Evolutionary conservation across 1,284 basidiomycete species (phyloP), one percentile per base, ranked within the genome.

Genomic region (Cutaneotrichosporon sp.): DNA sequence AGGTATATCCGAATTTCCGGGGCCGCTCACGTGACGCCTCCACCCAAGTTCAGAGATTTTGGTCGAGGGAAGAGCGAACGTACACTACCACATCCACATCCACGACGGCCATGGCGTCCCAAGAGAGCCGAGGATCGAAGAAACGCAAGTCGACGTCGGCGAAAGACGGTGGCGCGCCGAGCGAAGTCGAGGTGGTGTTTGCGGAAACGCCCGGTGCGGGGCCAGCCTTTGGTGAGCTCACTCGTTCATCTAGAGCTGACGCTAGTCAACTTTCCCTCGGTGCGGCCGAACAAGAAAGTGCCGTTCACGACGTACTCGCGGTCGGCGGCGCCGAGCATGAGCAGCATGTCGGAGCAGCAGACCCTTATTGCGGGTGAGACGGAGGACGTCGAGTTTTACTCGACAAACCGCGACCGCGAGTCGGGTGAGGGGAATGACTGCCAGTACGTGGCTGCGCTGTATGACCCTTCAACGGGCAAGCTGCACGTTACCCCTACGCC

Each of bases 221-320:
- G 15, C 87, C 88, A 54, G 80, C 85, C 26, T 81, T 90, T 61
- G 86, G 87, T 88, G 68, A 46, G 18, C 22, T 42, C n/a, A 35
- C 8, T 12, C n/a, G n/a, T 3, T n/a, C 4, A n/a, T 46, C 26
- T 34, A 22, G 15, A 20, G 14, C 37, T 41, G 14, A 38, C 38
- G 14, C 15, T 69, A 91, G 88, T 83, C 54, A 85, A 83, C 70
- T 90, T 87, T 69, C 88, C 88, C 30, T 82, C 84, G 7, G 67
- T 89, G 34, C 73, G 80, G 39, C 81, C 86, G 13, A 79, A 84
- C 7, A 69, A 77, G 54, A 77, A 78, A 8, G 88, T 82, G 2
- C 67, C 83, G 1, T 90, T 89, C 73, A 77, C 79, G 52, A 80
- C 84, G 62, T 90, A 86, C 72, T 75, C 77, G 26, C 73, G 69